Conservation (phyloP, 106 monocot species). For the Chionographis japonica region DNA sequence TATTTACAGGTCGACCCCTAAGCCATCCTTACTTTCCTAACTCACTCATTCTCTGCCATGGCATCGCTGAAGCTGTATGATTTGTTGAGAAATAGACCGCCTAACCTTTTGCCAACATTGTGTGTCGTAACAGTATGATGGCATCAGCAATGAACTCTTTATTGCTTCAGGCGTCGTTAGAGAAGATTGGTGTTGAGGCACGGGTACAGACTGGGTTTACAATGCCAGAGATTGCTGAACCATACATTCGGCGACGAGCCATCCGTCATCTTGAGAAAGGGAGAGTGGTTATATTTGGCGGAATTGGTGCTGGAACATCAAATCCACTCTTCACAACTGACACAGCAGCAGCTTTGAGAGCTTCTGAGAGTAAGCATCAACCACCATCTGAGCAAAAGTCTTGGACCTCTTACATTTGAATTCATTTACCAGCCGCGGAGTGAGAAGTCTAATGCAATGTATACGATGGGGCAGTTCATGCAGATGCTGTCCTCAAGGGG, state of each 20-base stretch:
- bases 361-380: conserved; percentile 69
- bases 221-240: conserved; percentile 96
- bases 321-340: conserved; percentile 85
- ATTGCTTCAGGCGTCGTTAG: conserved; percentile 91
- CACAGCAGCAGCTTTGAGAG: conserved; percentile 79
- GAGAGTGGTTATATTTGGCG: conserved; percentile 93
- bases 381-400: background rate
- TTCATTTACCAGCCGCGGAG: too few relatives aligned
- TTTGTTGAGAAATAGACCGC: background rate
- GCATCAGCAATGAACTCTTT: conserved; percentile 94
- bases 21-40: too few relatives aligned
- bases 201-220: conserved; percentile 79
- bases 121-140: conserved; percentile 73
- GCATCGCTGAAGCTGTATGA: too few relatives aligned
- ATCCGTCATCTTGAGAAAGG: conserved; percentile 98
- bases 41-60: too few relatives aligned
- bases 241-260: conserved; percentile 84
- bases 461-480: conserved; percentile 51
- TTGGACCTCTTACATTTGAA: background rate
- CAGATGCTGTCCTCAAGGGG: conserved; percentile 92
- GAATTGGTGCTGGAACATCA: conserved; percentile 66
- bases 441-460: background rate
- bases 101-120: background rate
- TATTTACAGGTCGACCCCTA: too few relatives aligned
- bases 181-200: conserved; percentile 82